phyloP scores from a whole-genome alignment of 2,329 filamentous ascomycete genomes.

The Hypoxylon sp. region DNA sequence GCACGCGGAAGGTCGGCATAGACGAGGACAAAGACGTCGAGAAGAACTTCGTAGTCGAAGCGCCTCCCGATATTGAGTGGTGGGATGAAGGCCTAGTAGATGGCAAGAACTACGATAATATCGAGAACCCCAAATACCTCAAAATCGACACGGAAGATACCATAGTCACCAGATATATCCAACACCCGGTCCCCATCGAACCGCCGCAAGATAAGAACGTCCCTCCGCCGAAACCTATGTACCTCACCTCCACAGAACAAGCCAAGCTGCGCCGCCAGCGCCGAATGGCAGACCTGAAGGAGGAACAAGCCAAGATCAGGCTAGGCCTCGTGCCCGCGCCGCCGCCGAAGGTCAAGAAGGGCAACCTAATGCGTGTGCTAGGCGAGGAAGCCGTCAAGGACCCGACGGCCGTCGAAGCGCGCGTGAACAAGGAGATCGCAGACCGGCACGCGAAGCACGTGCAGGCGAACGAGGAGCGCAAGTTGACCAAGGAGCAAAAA shows the following conservation, averaged over 20 bases:
- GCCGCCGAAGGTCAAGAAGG: constrained; percentile 96
- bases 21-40: constrained; percentile 92
- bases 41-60: constrained; percentile 87
- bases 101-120: constrained; percentile 79
- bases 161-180: constrained; percentile 91
- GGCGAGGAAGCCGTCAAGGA: constrained; percentile 94
- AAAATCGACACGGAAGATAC: constrained; percentile 85
- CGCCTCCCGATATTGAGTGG: constrained; percentile 93
- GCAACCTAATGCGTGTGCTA: constrained; percentile 96
- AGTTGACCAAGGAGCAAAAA: constrained; percentile 88
- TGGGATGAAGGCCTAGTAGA: constrained; percentile 93
- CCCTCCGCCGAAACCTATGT: constrained; percentile 88
- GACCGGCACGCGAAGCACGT: constrained; percentile 87
- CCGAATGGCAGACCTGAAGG: constrained; percentile 92
- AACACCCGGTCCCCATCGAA: constrained; percentile 91
- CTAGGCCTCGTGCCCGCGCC: constrained; percentile 90
- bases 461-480: constrained; percentile 83
- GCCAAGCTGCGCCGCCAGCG: constrained; percentile 91
- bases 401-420: constrained; percentile 94
- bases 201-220: constrained; percentile 90
- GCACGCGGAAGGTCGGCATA: constrained; percentile 90
- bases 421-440: constrained; percentile 92
- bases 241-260: constrained; percentile 90
- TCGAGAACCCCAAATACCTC: constrained; percentile 75
- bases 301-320: constrained; percentile 95